These are phyloP conservation scores for Trichosporon asahii DNA, from an alignment of 1,284 basidiomycete genomes.

Conservation along the genomic window DNA sequence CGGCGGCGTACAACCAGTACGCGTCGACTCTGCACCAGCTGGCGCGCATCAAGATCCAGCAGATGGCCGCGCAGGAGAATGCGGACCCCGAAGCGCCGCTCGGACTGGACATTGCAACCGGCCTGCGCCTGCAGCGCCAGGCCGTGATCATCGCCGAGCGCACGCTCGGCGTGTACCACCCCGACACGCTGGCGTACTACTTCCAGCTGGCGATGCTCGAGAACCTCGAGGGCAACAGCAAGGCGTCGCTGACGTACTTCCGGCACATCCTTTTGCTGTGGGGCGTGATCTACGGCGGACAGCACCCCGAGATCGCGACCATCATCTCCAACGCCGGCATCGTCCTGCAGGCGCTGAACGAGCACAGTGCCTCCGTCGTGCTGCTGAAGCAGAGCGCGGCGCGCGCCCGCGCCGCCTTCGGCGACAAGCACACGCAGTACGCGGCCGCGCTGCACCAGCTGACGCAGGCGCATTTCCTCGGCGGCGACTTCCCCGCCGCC, in stretches of 20 bases:
- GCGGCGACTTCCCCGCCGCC: slow-evolving; percentile 49
- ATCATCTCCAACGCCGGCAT: slow-evolving; percentile 52
- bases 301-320: slow-evolving; percentile 56
- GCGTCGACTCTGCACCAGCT: slow-evolving; percentile 54
- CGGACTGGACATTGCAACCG: slow-evolving; percentile 52
- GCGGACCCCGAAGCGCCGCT: slow-evolving; percentile 46
- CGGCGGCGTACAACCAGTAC: slow-evolving; percentile 56
- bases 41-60: slow-evolving; percentile 50
- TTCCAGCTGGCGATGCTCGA: slow-evolving; percentile 58
- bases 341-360: slow-evolving; percentile 48
- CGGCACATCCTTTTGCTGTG: slow-evolving; percentile 57
- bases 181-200: slow-evolving; percentile 58
- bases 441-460: slow-evolving; percentile 50
- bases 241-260: slow-evolving; percentile 54
- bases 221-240: slow-evolving; percentile 53
- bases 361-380: slow-evolving; percentile 43
- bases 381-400: slow-evolving; percentile 44
- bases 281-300: slow-evolving; percentile 56
- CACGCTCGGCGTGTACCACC: slow-evolving; percentile 57
- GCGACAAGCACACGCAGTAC: slow-evolving; percentile 44
- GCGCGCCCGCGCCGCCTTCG: slow-evolving; percentile 41
- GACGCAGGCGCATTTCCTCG: slow-evolving; percentile 52
- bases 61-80: slow-evolving; percentile 40
- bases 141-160: slow-evolving; percentile 59
- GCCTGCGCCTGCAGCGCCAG: slow-evolving; percentile 57